Percentiles rank a stretch among this genome's conserved stretches.
Conservation (phyloP, 2,329 filamentous ascomycete species). For the Talaromyces sp. region DNA sequence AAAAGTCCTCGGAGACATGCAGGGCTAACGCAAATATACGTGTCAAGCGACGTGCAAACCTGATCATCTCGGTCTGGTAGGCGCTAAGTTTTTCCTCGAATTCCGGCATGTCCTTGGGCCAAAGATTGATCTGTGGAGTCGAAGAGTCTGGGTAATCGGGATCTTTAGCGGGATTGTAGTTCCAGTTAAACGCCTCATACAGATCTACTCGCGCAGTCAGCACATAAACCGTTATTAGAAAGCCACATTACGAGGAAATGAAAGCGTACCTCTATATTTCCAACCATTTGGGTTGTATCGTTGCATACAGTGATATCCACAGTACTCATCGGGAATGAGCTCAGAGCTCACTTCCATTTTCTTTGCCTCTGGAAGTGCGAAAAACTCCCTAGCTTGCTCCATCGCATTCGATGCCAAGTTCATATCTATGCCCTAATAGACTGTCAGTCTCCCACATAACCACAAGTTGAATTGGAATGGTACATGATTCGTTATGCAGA, state of each 20-base stretch:
- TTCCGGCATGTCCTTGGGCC: slow-evolving; percentile 7
- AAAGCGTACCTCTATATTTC: slow-evolving; percentile 9
- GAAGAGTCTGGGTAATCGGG: slow-evolving; percentile 10
- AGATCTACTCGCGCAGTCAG: neutral
- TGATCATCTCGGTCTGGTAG: slow-evolving; percentile 8
- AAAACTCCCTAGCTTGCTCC: slow-evolving; percentile 10
- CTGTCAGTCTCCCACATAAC: neutral
- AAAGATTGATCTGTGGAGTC: slow-evolving; percentile 10
- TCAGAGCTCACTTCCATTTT: slow-evolving; percentile 13
- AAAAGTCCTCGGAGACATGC: slow-evolving; percentile 40
- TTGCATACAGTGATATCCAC: slow-evolving; percentile 11
- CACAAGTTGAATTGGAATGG: neutral
- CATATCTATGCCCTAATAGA: slow-evolving; percentile 1
- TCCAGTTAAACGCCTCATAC: slow-evolving; percentile 13
- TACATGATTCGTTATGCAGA: slow-evolving; percentile 12
- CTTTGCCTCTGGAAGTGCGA: slow-evolving; percentile 9
- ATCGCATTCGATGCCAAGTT: slow-evolving; percentile 3
- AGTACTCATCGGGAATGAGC: slow-evolving; percentile 9
- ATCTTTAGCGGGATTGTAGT: slow-evolving; percentile 11
- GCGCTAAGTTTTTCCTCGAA: slow-evolving; percentile 10
- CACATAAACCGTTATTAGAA: neutral
- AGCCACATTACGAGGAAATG: neutral
- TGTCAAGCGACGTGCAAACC: slow-evolving; percentile 32
- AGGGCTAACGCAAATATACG: slow-evolving; percentile 43
- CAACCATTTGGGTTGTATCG: slow-evolving; percentile 12